Conservation (phyloP, 2,329 filamentous ascomycete genomes). For the Colletotrichum cordylinicola region DNA sequence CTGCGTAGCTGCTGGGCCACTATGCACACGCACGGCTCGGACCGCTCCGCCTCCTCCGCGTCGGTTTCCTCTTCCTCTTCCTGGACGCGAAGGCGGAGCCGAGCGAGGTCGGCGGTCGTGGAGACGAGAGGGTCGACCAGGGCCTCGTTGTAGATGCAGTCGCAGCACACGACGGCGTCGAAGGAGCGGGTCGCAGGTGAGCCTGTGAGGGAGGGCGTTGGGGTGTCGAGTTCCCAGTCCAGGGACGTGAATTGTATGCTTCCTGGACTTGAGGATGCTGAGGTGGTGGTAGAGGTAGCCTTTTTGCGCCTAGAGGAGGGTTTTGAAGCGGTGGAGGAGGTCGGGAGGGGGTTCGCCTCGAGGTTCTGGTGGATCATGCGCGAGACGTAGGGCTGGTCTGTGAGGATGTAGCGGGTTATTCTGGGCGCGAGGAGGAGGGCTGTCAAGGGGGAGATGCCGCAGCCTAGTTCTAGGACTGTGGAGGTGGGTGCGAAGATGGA, state of each 20-base stretch:
- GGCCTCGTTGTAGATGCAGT: constrained; percentile 94
- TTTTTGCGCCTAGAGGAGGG: constrained; percentile 1
- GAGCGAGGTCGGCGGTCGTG: constrained; percentile 78
- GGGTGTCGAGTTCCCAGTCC: constrained; percentile 81
- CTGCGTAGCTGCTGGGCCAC: constrained; percentile 90
- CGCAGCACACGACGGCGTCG: constrained; percentile 81
- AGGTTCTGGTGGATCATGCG: constrained; percentile 81
- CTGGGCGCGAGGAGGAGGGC: constrained; percentile 70
- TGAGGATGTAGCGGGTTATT: constrained; percentile 74
- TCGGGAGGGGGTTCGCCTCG: constrained; percentile 55
- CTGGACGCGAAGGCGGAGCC: constrained; percentile 48
- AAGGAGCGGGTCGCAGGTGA: constrained; percentile 52
- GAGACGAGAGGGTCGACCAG: constrained; percentile 83
- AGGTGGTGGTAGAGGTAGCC: constrained; percentile 4
- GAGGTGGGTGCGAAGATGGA: constrained; percentile 60
- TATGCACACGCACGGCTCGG: constrained; percentile 71
- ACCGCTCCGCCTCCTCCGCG: constrained; percentile 16
- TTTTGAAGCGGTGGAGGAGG: constrained; percentile 2
- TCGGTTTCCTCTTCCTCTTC: constrained; percentile 12
- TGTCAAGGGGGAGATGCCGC: constrained; percentile 83
- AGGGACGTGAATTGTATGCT: constrained; percentile 63
- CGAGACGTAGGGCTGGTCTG: constrained; percentile 87
- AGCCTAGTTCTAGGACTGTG: constrained; percentile 81
- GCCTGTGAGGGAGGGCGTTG: constrained; percentile 49
- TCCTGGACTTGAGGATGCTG: background rate